Conservation (phyloP, 495 filamentous ascomycete species). For the Podospora australis region DNA sequence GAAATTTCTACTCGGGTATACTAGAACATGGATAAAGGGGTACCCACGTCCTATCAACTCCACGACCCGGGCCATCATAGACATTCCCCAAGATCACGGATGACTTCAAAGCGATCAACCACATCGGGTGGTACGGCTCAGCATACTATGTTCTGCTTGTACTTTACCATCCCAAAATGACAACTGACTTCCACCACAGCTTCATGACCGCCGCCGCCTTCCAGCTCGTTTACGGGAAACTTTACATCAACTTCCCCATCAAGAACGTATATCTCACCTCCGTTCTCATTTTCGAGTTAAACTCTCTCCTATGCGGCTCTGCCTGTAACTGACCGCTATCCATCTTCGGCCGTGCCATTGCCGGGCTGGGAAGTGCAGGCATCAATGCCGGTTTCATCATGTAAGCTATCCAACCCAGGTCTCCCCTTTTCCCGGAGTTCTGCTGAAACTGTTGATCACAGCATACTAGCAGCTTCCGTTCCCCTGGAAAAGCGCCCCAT, state of each 20-base stretch:
- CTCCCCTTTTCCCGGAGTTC: not conserved
- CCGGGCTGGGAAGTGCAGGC: slow-evolving; percentile 15
- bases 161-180: no score
- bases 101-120: slow-evolving; percentile 37
- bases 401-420: slow-evolving; percentile 19
- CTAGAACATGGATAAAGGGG: no score
- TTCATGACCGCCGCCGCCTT: not conserved
- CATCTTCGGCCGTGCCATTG: slow-evolving; percentile 41
- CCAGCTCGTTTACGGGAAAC: no score
- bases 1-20: no score
- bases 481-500: slow-evolving; percentile 34
- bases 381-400: slow-evolving; percentile 33
- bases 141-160: no score
- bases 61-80: no score
- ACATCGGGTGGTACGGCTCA: slow-evolving; percentile 27
- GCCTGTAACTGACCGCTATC: slow-evolving; percentile 43
- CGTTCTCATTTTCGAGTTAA: slow-evolving; percentile 42
- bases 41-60: no score
- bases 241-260: slow-evolving; percentile 35
- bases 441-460: not conserved
- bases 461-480: slow-evolving; percentile 43
- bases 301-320: slow-evolving; percentile 47
- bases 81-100: no score
- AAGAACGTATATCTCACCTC: slow-evolving; percentile 37
- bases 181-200: no score